A percentile compares a stretch with the other conserved stretches of the same genome.
phyloP scores from a whole-genome alignment of 2,329 filamentous ascomycete genomes.

The Hypomyces rosellus region DNA sequence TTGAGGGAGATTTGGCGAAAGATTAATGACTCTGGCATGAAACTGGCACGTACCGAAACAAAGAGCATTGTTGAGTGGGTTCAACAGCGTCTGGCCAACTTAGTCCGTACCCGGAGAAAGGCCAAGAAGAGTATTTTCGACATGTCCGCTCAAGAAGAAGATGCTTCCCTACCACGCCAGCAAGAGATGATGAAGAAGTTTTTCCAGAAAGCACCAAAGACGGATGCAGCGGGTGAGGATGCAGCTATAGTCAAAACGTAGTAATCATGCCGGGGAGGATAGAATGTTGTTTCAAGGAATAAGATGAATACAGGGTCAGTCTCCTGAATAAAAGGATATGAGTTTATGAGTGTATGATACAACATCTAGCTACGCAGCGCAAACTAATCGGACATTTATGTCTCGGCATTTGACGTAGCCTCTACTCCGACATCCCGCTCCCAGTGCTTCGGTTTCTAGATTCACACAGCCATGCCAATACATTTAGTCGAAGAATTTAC shows the following conservation, averaged over 20 bases:
- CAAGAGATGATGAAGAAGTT: conserved; percentile 46
- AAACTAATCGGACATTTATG: conserved; percentile 14
- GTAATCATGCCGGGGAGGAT: background rate
- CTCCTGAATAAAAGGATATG: too few relatives aligned
- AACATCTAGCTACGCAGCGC: conserved; percentile 29
- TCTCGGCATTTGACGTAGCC: conserved; percentile 1
- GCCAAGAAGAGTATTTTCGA: conserved; percentile 49
- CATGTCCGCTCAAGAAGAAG: conserved; percentile 26
- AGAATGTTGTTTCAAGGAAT: too few relatives aligned
- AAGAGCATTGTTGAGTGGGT: conserved; percentile 71
- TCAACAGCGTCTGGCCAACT: conserved; percentile 64
- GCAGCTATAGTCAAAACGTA: background rate
- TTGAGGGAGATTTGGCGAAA: conserved; percentile 53
- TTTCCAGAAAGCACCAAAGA: conserved; percentile 24
- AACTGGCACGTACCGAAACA: conserved; percentile 65
- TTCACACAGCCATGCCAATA: background rate
- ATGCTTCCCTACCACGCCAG: conserved; percentile 37
- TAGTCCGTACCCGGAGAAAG: conserved; percentile 59
- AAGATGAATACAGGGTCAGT: too few relatives aligned
- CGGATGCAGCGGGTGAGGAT: background rate
- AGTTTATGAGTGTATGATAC: conserved; percentile 23
- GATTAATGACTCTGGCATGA: conserved; percentile 70
- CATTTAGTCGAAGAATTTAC: conserved; percentile 86
- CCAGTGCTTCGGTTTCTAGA: background rate
- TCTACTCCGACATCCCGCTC: background rate